A percentile compares a stretch with the other conserved stretches of the same genome.
phyloP scores from a whole-genome alignment of 2,329 filamentous ascomycete species.

The Aureobasidium sp. region DNA sequence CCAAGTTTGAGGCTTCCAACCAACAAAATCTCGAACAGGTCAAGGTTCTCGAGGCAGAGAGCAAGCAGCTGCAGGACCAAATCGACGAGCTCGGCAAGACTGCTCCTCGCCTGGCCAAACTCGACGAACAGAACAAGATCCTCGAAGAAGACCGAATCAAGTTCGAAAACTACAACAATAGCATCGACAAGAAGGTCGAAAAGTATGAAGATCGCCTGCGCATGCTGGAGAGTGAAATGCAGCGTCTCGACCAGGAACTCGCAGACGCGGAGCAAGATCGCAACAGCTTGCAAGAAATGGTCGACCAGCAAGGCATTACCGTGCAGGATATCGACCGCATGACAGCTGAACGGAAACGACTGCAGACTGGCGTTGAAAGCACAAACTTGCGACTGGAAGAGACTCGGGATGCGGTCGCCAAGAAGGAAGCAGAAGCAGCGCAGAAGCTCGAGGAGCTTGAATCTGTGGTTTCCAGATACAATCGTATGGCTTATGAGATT shows the following conservation, averaged over 20 bases:
- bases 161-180: constrained; percentile 88
- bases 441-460: constrained; percentile 88
- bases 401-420: constrained; percentile 70
- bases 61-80: constrained; percentile 71
- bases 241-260: constrained; percentile 68
- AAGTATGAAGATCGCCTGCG: constrained; percentile 79
- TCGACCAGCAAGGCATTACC: constrained; percentile 89
- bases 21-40: constrained; percentile 78
- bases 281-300: constrained; percentile 68
- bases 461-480: constrained; percentile 81
- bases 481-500: constrained; percentile 88
- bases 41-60: constrained; percentile 77
- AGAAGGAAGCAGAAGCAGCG: constrained; percentile 83
- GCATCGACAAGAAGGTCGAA: constrained; percentile 75
- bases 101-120: constrained; percentile 70
- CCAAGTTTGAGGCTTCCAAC: constrained; percentile 78
- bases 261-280: constrained; percentile 78
- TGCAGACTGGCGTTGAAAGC: constrained; percentile 81
- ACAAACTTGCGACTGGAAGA: constrained; percentile 74
- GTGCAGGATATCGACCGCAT: constrained; percentile 99
- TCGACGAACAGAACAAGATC: constrained; percentile 87
- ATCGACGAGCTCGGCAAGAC: constrained; percentile 86
- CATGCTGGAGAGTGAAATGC: constrained; percentile 78
- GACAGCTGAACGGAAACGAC: constrained; percentile 86
- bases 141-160: constrained; percentile 92